phyloP scores from a whole-genome alignment of 306 rosid genomes.

The Prunus davidiana region DNA sequence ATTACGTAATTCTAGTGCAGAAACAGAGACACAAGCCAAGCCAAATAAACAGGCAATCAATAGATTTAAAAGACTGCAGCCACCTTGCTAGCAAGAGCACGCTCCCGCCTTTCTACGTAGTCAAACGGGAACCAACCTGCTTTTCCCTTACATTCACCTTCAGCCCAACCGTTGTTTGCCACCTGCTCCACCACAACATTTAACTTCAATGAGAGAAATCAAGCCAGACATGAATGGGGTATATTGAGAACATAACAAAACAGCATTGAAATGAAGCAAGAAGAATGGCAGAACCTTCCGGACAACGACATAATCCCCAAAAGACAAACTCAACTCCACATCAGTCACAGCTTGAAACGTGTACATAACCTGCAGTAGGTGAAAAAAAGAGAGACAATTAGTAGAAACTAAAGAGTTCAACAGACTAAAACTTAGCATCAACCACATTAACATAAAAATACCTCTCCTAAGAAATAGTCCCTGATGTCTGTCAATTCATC shows the following conservation, averaged over 20 bases:
- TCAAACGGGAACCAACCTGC: slow-evolving; percentile 91
- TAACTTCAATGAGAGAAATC: neutral
- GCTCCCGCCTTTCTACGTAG: slow-evolving; percentile 76
- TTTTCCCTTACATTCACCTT: slow-evolving; percentile 85
- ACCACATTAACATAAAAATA: slow-evolving; percentile 14
- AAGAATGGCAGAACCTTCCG: slow-evolving; percentile 51
- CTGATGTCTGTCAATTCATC: slow-evolving; percentile 59
- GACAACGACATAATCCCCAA: slow-evolving; percentile 68
- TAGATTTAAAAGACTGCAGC: slow-evolving; percentile 56
- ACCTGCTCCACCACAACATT: slow-evolving; percentile 45
- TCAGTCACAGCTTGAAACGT: slow-evolving; percentile 71
- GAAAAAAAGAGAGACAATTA: neutral
- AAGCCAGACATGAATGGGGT: neutral
- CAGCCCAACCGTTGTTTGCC: slow-evolving; percentile 82
- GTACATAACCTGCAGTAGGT: slow-evolving; percentile 47
- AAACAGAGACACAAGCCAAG: neutral
- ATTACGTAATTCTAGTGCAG: neutral
- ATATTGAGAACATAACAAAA: no score
- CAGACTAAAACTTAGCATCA: neutral
- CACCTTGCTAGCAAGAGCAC: slow-evolving; percentile 79
- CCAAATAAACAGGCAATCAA: neutral
- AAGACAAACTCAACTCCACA: slow-evolving; percentile 66
- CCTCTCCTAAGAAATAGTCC: slow-evolving; percentile 91
- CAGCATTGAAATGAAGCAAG: neutral
- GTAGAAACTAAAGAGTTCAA: neutral